A percentile compares a stretch with the other conserved stretches of the same genome.
Evolutionary conservation across 2,329 filamentous ascomycete genomes (phyloP).

Genomic region (Penicillium sp.): DNA sequence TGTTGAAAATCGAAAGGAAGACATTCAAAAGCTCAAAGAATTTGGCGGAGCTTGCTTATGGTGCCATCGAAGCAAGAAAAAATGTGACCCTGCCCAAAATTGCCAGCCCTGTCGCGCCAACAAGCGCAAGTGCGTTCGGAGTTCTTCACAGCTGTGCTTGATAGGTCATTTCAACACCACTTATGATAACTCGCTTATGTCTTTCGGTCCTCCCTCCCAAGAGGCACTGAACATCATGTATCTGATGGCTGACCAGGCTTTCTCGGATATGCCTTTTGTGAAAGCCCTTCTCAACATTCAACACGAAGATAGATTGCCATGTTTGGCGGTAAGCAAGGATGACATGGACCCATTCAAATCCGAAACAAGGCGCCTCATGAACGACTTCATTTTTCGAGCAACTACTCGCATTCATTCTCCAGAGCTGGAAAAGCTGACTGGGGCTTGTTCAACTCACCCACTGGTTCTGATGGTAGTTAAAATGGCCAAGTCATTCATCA

Average conservation of each 20-base stretch:
- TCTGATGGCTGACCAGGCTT: neutral
- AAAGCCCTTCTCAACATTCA: neutral
- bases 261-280: neutral
- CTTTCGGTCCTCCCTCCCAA: neutral
- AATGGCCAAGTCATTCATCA: neutral
- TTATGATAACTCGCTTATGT: neutral
- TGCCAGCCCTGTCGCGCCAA: slow-evolving; percentile 21
- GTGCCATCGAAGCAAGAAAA: slow-evolving; percentile 30
- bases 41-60: slow-evolving; percentile 30
- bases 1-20: neutral
- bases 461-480: neutral
- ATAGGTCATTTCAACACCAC: neutral
- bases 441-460: neutral
- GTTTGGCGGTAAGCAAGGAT: neutral
- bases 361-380: neutral
- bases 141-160: neutral
- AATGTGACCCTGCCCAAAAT: slow-evolving; percentile 18
- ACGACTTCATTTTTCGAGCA: neutral
- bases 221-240: neutral
- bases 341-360: neutral
- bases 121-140: slow-evolving; percentile 24
- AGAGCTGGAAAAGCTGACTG: neutral
- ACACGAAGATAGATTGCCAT: neutral
- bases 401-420: neutral
- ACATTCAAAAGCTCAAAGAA: slow-evolving; percentile 14